Base-by-base conservation (phyloP, 805 yeast genomes). In the Cyberlindnera japonica region DNA sequence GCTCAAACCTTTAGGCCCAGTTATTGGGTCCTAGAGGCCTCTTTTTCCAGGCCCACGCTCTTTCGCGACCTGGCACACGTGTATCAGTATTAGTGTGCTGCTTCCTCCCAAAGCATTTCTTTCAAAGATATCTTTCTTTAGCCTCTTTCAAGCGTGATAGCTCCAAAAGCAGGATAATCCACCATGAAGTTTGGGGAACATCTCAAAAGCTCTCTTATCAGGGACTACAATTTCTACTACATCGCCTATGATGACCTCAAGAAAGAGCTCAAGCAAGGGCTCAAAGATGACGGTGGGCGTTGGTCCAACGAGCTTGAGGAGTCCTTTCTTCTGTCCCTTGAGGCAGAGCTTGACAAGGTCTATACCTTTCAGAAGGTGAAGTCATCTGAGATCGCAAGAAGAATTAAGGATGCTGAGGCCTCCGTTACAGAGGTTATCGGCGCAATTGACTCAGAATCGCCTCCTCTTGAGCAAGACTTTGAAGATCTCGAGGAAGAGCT, bases 141-240 rank as follows among this genome's bases (percentile, higher is more conserved):
- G n/a, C n/a, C n/a, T n/a, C n/a, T n/a, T n/a, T n/a, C n/a, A n/a
- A n/a, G n/a, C n/a, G n/a, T n/a, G n/a, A n/a, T n/a, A n/a, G n/a
- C n/a, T n/a, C n/a, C n/a, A n/a, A n/a, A n/a, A n/a, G n/a, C n/a
- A n/a, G n/a, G n/a, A n/a, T n/a, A n/a, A n/a, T n/a, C n/a, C n/a
- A n/a, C 24, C 10, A 93, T 93, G 97, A 91, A 90, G 74, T 93
- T 93, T 57, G 99, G 99, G 23, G 96, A 90, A 63, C 95, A 88
- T 57, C 74, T 91, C 54, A 81, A 87, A 61, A 81, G 85, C 51
- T 85, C 96, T 40, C 79, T 91, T 48, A 90, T 90, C 63, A 83
- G 86, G 63, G 93, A 88, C 63, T 90, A 90, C 65, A 77, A 83
- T 51, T 88, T 83, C 68, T 93, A 93, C 66, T 93, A 93, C 62